phyloP scores from a whole-genome alignment of 768 basidiomycete species.

The Russula lepida region DNA sequence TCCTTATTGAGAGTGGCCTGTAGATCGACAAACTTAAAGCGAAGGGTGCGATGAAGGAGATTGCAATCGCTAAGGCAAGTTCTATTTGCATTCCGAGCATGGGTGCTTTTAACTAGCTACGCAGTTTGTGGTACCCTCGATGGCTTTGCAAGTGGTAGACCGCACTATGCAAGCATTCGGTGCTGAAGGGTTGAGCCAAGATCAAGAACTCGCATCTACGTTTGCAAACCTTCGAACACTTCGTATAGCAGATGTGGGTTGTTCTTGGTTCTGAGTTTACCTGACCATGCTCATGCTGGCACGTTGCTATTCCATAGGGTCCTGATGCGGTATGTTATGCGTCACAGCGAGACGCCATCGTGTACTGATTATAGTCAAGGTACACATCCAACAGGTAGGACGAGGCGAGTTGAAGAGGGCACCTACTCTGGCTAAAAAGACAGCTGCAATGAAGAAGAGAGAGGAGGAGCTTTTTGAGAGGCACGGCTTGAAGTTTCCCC shows the following conservation, averaged over 20 bases:
- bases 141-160: conserved; percentile 85
- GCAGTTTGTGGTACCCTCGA: conserved; percentile 87
- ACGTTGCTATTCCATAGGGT: conserved; percentile 38
- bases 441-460: conserved; percentile 47
- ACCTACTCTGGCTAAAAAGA: conserved; percentile 45
- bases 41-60: conserved; percentile 95
- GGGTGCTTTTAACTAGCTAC: background rate
- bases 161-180: conserved; percentile 95
- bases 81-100: background rate
- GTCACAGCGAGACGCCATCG: background rate
- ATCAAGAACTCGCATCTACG: conserved; percentile 67
- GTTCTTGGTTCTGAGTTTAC: conserved; percentile 11
- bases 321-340: conserved; percentile 58
- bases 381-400: conserved; percentile 94
- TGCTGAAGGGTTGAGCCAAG: conserved; percentile 93
- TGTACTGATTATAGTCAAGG: conserved; percentile 33
- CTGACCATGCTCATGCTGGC: background rate
- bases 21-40: conserved; percentile 87
- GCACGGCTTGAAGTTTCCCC: conserved; percentile 49
- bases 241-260: conserved; percentile 73
- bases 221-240: conserved; percentile 83
- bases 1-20: background rate
- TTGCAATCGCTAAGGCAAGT: conserved; percentile 89
- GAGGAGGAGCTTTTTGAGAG: conserved; percentile 54
- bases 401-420: conserved; percentile 80